A percentile compares a stretch with the other conserved stretches of the same genome.
phyloP scores from a whole-genome alignment of 306 rosid species.

The Castanospermum australe region DNA sequence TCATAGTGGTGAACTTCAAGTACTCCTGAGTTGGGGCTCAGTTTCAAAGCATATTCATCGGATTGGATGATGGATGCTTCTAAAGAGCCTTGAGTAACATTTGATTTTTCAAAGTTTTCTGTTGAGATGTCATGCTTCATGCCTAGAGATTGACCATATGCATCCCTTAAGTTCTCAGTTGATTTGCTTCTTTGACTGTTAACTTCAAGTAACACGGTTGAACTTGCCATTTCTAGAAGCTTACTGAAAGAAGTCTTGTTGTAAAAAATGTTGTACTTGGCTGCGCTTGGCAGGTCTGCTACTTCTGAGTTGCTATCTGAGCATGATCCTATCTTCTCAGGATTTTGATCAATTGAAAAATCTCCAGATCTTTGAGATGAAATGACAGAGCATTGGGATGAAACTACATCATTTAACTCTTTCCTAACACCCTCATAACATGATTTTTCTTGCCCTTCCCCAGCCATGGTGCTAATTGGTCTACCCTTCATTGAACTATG shows the following conservation, averaged over 20 bases:
- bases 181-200: constrained; percentile 32
- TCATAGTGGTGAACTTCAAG: constrained; percentile 48
- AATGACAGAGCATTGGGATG: constrained; percentile 36
- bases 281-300: constrained; percentile 45
- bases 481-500: constrained; percentile 23
- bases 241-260: constrained; percentile 39
- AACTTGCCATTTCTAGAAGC: constrained; percentile 52
- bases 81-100: constrained; percentile 32
- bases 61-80: constrained; percentile 40
- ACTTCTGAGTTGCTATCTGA: constrained; percentile 60
- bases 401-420: constrained; percentile 34
- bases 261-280: constrained; percentile 28
- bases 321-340: constrained; percentile 53
- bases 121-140: constrained; percentile 35
- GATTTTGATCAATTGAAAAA: constrained; percentile 46
- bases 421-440: constrained; percentile 31
- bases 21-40: constrained; percentile 36
- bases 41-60: constrained; percentile 32
- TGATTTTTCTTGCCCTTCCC: constrained; percentile 28
- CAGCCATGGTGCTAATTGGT: constrained; percentile 20
- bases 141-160: constrained; percentile 22
- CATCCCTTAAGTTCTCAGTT: constrained; percentile 33
- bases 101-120: constrained; percentile 39
- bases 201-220: constrained; percentile 41
- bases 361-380: constrained; percentile 55